Evolutionary conservation across 306 rosid species (phyloP), one percentile per base, ranked within the genome.

Genomic region (Dalbergia cultrata): DNA sequence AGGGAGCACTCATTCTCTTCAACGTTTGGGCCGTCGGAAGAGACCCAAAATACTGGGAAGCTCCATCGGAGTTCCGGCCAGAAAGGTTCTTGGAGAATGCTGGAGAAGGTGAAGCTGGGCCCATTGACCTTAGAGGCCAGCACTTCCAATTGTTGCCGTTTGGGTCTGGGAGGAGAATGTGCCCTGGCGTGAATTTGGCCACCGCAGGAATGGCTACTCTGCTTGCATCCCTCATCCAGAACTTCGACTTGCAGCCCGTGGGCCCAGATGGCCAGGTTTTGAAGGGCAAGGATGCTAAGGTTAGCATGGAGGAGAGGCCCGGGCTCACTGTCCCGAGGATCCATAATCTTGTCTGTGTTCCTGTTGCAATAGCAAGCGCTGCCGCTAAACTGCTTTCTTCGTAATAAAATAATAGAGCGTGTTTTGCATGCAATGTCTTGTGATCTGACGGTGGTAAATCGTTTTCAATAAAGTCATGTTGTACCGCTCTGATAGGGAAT

Each of bases 161-260:
- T 41, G 92, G 95, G 5, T 73, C 81, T 0, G 95, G 93, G 3
- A 91, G 91, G 69, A 86, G 95, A 52, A 82, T 74, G 13, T 91
- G 93, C 53, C 90, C 91, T 0, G 89, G 90, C 0, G 18, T 85
- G 2, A 82, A 78, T 5, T 77, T 91, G 64, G 86, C 87, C 13
- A 82, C 87, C 12, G 81, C 81, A 16, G 84, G 85, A 67, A 22
- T 85, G 76, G 89, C 89, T 0, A 77, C 84, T 1, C 26, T 89
- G 3, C 76, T 86, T 21, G 88, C 90, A 7, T 72, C 84, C 13
- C 9, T 89, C 70, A 80, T 89, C 44, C 91, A 91, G 0, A 84
- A 89, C 63, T 89, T 91, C 34, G 90, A 89, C 56, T 60, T 82
- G 33, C 85, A 79, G 66, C 74, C 77, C 1, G 58, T 7, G 1